Percentiles rank a stretch among this genome's conserved stretches.
Conservation (phyloP, 208 protist genomes). For the Herpetomonas tarakana region DNA sequence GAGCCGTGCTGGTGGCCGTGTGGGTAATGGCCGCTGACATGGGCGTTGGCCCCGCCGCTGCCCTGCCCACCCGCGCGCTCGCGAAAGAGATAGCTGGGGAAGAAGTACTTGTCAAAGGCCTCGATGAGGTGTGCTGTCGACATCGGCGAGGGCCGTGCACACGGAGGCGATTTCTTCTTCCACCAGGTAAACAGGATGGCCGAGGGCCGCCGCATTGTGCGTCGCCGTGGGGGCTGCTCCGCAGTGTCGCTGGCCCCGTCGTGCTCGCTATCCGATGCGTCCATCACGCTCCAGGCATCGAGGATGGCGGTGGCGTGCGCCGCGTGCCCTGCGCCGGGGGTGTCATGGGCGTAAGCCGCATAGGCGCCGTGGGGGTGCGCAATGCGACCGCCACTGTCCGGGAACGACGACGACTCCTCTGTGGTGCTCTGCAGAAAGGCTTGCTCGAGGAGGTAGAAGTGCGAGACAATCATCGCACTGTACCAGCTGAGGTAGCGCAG, state of each 20-base stretch:
- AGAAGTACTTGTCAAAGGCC: constrained; percentile 1
- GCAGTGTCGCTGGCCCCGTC: neutral
- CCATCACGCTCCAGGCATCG: neutral
- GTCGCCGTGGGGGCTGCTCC: neutral
- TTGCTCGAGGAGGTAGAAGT: constrained; percentile 16
- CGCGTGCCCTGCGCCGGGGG: too few species aligned
- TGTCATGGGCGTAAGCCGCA: too few species aligned
- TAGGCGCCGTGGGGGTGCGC: neutral
- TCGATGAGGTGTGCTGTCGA: neutral
- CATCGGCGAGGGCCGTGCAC: neutral
- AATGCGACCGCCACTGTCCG: neutral
- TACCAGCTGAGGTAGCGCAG: constrained; percentile 10
- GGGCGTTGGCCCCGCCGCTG: too few species aligned
- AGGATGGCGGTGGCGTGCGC: neutral
- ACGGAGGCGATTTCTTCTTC: neutral
- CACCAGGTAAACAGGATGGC: neutral
- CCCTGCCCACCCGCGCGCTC: too few species aligned
- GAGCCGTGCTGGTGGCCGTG: neutral
- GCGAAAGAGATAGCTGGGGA: neutral
- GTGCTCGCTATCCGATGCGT: neutral
- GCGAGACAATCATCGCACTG: constrained; percentile 12
- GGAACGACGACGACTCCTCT: neutral
- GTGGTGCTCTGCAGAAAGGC: neutral
- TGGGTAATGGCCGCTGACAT: neutral
- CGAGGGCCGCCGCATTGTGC: neutral